Conservation (phyloP, 129 eudicot species). For the Smallanthus sonchifolius region DNA sequence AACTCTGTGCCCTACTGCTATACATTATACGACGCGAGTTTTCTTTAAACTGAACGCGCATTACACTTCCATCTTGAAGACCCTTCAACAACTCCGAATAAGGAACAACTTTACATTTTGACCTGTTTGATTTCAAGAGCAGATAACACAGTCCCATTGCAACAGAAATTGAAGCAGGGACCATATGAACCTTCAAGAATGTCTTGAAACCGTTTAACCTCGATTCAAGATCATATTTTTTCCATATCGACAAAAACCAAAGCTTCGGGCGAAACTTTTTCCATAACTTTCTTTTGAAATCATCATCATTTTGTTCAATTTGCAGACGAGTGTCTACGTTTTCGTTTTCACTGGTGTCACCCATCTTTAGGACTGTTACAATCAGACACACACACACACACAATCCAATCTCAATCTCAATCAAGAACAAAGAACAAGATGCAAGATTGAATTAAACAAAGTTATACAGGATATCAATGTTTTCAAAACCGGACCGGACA, state of each 20-base stretch:
- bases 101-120: slow-evolving; percentile 26
- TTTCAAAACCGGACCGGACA: too few relatives aligned
- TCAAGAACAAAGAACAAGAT: not conserved
- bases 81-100: slow-evolving; percentile 38
- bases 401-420: not conserved
- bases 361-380: slow-evolving; percentile 11
- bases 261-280: slow-evolving; percentile 33
- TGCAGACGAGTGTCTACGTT: slow-evolving; percentile 24
- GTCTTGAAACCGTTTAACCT: slow-evolving; percentile 20
- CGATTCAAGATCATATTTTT: slow-evolving; percentile 15
- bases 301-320: slow-evolving; percentile 24
- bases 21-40: slow-evolving; percentile 40
- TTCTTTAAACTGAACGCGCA: slow-evolving; percentile 38
- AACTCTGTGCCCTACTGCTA: slow-evolving; percentile 12
- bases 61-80: slow-evolving; percentile 36
- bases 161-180: slow-evolving; percentile 30
- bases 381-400: not conserved
- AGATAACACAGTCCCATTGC: slow-evolving; percentile 35
- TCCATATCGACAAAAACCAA: slow-evolving; percentile 32
- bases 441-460: not conserved
- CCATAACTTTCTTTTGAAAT: slow-evolving; percentile 20
- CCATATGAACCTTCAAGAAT: slow-evolving; percentile 24
- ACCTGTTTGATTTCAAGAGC: slow-evolving; percentile 21
- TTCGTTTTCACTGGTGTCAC: slow-evolving; percentile 25
- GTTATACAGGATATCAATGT: too few relatives aligned